A percentile compares a stretch with the other conserved stretches of the same genome.
These are phyloP conservation scores for Nematocida ironsii DNA, from an alignment of 371 early-diverging fungal genomes.

Conservation along the genomic window DNA sequence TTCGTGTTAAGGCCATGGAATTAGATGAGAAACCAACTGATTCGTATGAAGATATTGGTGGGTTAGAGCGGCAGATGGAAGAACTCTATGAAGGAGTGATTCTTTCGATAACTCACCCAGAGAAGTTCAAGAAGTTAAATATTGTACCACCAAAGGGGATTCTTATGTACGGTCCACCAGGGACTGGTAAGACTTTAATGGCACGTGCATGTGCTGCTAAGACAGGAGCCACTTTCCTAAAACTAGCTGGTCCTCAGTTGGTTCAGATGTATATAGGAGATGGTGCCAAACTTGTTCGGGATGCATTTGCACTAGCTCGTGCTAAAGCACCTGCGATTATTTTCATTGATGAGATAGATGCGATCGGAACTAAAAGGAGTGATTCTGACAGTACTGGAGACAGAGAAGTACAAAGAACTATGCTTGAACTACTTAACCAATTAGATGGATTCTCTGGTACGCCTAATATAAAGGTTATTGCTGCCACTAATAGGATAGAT, in stretches of 20 bases:
- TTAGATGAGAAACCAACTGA: slow-evolving; percentile 99
- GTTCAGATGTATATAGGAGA: slow-evolving; percentile 99
- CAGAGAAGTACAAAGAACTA: slow-evolving; percentile 96
- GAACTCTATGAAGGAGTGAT: slow-evolving; percentile 96
- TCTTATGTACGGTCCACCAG: slow-evolving; percentile 94
- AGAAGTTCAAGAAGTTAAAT: slow-evolving; percentile 91
- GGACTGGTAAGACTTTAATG: slow-evolving; percentile 78
- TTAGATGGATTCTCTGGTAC: slow-evolving; percentile 57
- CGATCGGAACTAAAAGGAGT: slow-evolving; percentile 96
- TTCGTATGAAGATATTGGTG: slow-evolving; percentile 96
- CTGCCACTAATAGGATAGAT: slow-evolving; percentile 99
- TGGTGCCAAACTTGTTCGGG: slow-evolving; percentile 86
- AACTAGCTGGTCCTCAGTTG: slow-evolving; percentile 88
- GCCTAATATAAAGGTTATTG: slow-evolving; percentile 96
- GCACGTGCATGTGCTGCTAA: slow-evolving; percentile 94
- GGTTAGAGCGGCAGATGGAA: slow-evolving; percentile 93
- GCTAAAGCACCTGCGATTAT: slow-evolving; percentile 98
- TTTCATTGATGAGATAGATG: slow-evolving; percentile 99
- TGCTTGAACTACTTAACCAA: slow-evolving; percentile 88
- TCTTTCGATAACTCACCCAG: slow-evolving; percentile 94
- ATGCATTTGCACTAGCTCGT: slow-evolving; percentile 97
- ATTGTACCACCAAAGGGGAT: slow-evolving; percentile 97
- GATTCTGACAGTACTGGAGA: slow-evolving; percentile 96
- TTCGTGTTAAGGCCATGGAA: slow-evolving; percentile 99
- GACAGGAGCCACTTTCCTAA: slow-evolving; percentile 88